Base-by-base conservation (phyloP, 768 basidiomycete species). In the Mycena venus region DNA sequence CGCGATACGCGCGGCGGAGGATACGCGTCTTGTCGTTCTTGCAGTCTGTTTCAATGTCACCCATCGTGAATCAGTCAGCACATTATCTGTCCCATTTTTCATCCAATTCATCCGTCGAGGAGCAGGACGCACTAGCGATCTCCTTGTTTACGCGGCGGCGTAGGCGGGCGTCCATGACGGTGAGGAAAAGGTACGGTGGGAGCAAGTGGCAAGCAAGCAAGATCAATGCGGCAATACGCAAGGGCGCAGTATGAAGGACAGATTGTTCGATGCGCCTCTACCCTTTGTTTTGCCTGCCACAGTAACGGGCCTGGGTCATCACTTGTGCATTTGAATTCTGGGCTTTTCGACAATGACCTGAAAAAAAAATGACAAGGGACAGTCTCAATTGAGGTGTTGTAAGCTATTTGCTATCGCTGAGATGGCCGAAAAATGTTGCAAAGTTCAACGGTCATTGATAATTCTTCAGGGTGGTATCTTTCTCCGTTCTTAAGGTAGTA, bases 61-160 rank as follows among this genome's bases (percentile, higher is more conserved):
- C 47, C 11, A 2, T n/a, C 2, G n/a, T n/a, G 3, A 23, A 49
- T 8, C 23, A n/a, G n/a, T n/a, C n/a, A n/a, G n/a, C n/a, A n/a
- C n/a, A n/a, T n/a, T n/a, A n/a, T n/a, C n/a, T n/a, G n/a, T n/a
- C n/a, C n/a, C n/a, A n/a, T n/a, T 25, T 25, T 38, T 8, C 15
- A 51, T 25, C 3, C 23, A 23, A 25, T 11, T 25, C 11, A 19
- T 5, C 8, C 23, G 2, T n/a, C 31, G 21, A 15, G 49, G 62
- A 27, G 23, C 23, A n/a, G n/a, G n/a, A 75, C 88, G 74, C 60
- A 93, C 95, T 96, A 75, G 92, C 84, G 73, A 99, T 98, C 86
- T 99, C 97, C 86, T 98, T 98, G 85, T 96, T 96, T 29, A 98
- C 94, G 81, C 97, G 88, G n/a, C n/a, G n/a, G 75, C 97, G 90